Evolutionary conservation across 176 grass and related monocot genomes (phyloP), one percentile per base, ranked within the genome.

Genomic region (Musa itinerans): DNA sequence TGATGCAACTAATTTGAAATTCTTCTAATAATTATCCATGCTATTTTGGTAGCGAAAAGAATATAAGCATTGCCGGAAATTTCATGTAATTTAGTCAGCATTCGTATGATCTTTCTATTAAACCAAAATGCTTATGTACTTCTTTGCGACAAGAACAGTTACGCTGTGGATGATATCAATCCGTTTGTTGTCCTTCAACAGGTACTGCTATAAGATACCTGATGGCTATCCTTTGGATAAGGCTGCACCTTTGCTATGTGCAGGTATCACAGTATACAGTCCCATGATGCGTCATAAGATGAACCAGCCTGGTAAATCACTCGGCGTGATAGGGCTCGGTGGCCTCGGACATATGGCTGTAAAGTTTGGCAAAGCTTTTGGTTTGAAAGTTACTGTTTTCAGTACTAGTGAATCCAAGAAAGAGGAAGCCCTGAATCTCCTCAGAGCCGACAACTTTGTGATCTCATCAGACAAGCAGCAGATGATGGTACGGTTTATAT

Each of bases 361-460:
- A 11, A 96, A 96, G 69, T 91, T 96, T 79, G 92, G 88, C 43
- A 93, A 93, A 67, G 83, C 83, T 15, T 90, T 93, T 76, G 91
- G 91, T 54, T 63, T 93, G 67, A 88, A 90, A 13, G 85, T 93
- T 1, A 90, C 91, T 5, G 85, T 90, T 70, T 68, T 93, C 16
- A 93, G 91, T 78, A 93, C 91, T 2, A 89, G 86, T 67, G 79
- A 91, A 72, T 89, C 86, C 1, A 96, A 96, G 77, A 89, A 82
- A 73, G 79, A 96, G 59, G 92, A 96, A 79, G 92, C 92, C 12
- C 78, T 89, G n/a, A 81, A 11, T 48, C 49, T 86, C 24, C 84
- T 96, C 52, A 76, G 84, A 53, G 92, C 79, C 48, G 92, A 96
- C 73, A 89, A 85, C 65, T 96, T 96, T 81, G 89, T 96, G 67